Percentiles rank a stretch among this genome's conserved stretches.
Conservation (phyloP, 2,329 filamentous ascomycete species). For the Nemania sp. region DNA sequence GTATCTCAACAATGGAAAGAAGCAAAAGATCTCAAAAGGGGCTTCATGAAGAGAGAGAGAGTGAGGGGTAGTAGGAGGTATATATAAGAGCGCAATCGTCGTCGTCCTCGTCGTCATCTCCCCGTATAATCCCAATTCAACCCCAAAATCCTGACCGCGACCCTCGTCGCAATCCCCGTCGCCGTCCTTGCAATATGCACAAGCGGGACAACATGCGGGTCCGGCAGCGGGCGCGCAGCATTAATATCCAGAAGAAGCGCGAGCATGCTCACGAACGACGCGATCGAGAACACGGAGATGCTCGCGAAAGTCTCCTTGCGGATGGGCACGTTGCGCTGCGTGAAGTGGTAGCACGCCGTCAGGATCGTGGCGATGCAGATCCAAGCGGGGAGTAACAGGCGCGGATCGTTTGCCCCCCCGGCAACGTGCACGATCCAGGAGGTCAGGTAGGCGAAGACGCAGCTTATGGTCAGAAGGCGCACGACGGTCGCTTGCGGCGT, state of each 20-base stretch:
- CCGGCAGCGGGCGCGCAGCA: constrained; percentile 62
- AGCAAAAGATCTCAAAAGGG: background rate
- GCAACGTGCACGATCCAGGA: constrained; percentile 71
- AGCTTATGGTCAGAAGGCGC: constrained; percentile 74
- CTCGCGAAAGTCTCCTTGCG: constrained; percentile 77
- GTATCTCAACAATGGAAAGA: constrained; percentile 1
- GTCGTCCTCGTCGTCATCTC: constrained; percentile 6
- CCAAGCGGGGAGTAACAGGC: constrained; percentile 75
- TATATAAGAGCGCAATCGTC: too few relatives aligned
- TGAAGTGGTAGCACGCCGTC: constrained; percentile 75
- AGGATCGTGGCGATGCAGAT: constrained; percentile 75
- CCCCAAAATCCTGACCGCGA: constrained; percentile 36
- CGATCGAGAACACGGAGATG: constrained; percentile 75
- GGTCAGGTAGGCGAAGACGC: constrained; percentile 74
- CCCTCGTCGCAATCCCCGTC: constrained; percentile 26
- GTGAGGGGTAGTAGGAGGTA: too few relatives aligned
- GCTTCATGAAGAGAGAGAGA: background rate
- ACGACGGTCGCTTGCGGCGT: constrained; percentile 80
- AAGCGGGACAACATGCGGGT: constrained; percentile 43
- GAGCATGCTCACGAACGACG: constrained; percentile 76
- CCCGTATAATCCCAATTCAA: constrained; percentile 29
- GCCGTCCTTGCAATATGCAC: constrained; percentile 30
- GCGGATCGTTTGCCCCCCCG: constrained; percentile 70
- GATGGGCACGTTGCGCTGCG: constrained; percentile 77
- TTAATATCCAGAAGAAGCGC: constrained; percentile 69